Evolutionary conservation across 306 rosid genomes (phyloP).

Genomic region (Corylus heterophylla): DNA sequence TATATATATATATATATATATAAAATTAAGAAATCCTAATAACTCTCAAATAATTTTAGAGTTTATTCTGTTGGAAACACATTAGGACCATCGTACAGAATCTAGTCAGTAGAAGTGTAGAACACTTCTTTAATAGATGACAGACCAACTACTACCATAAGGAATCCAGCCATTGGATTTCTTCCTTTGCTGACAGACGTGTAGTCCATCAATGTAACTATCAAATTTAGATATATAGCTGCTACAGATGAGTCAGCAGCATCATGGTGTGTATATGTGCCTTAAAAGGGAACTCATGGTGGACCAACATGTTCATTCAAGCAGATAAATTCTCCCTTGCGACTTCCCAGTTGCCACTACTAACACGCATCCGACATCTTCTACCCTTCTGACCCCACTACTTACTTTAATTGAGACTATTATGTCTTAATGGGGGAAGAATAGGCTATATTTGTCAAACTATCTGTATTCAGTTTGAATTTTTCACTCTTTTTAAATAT

Average conservation of each 20-base stretch:
- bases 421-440: constrained; percentile 20
- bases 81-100: not conserved
- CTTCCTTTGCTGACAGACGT: constrained; percentile 18
- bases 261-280: constrained; percentile 20
- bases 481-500: too few species aligned
- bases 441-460: too few species aligned
- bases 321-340: constrained; percentile 17
- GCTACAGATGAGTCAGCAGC: constrained; percentile 26
- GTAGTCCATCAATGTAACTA: constrained; percentile 19
- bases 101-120: not conserved
- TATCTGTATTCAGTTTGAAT: too few species aligned
- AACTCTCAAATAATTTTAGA: not conserved
- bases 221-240: constrained; percentile 15
- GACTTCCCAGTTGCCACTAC: constrained; percentile 23
- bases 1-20: not conserved
- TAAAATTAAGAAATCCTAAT: not conserved
- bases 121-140: constrained; percentile 1
- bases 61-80: not conserved
- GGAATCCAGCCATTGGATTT: constrained; percentile 39
- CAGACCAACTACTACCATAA: not conserved
- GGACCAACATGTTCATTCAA: constrained; percentile 31
- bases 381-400: constrained; percentile 15
- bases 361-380: constrained; percentile 19
- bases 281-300: constrained; percentile 17
- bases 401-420: constrained; percentile 2